Conservation (phyloP, 345 rosid genomes). For the Noccaea bulbosa region DNA sequence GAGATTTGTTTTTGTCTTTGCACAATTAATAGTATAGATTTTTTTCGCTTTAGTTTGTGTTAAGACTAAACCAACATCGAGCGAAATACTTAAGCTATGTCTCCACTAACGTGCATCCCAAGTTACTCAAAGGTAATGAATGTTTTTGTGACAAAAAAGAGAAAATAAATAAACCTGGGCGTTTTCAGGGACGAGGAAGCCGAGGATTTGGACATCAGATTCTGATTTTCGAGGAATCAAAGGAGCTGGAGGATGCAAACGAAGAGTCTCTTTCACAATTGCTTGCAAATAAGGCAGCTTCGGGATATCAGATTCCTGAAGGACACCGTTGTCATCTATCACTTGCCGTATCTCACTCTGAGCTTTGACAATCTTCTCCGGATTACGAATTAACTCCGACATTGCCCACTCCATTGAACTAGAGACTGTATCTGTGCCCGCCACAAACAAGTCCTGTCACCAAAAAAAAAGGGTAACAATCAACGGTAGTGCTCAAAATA, state of each 20-base stretch:
- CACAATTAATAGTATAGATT: no score
- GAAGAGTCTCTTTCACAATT: constrained; percentile 48
- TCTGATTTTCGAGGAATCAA: constrained; percentile 45
- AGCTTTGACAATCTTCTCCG: constrained; percentile 35
- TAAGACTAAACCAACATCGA: no score
- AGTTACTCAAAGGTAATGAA: background rate
- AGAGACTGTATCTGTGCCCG: constrained; percentile 53
- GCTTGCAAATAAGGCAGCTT: constrained; percentile 47
- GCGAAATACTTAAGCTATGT: background rate
- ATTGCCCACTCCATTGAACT: constrained; percentile 47
- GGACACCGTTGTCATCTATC: constrained; percentile 33
- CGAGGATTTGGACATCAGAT: constrained; percentile 28
- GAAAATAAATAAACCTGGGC: constrained; percentile 15
- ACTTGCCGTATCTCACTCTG: constrained; percentile 41
- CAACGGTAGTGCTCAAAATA: no score
- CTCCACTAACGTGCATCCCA: constrained; percentile 1
- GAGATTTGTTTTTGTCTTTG: no score
- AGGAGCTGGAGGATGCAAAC: constrained; percentile 53
- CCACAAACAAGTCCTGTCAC: constrained; percentile 48
- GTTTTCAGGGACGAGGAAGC: constrained; percentile 27
- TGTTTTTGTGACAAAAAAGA: background rate
- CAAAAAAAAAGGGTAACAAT: background rate
- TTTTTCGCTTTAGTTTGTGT: no score
- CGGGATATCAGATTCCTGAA: constrained; percentile 45
- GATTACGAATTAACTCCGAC: constrained; percentile 36